Evolutionary conservation across 495 filamentous ascomycete genomes (phyloP), one percentile per base, ranked within the genome.

Genomic region (Penicillium silybi): DNA sequence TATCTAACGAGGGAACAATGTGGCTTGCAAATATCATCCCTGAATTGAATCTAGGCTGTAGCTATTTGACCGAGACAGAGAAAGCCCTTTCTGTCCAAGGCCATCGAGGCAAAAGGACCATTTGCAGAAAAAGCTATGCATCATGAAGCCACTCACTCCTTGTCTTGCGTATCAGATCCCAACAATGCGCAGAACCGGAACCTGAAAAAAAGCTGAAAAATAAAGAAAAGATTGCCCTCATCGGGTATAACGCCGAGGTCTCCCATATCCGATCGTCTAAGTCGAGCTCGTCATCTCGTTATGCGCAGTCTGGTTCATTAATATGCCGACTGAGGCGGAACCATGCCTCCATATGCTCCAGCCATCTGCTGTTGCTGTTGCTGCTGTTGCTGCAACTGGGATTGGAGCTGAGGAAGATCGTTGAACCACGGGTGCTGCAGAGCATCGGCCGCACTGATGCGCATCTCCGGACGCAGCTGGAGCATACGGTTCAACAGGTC

Each of bases 351-450:
- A 58, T 75, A 73, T 13, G 52, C 58, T 8, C 71, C 71, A 16
- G 68, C 54, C 65, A 74, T 70, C 59, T 73, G 67, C 44, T 72
- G 70, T 7, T 29, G 27, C 29, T 32, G 22, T 34, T 73, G 69
- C 46, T 73, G 66, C 39, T 72, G 69, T 56, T 67, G 73, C 50
- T 74, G 78, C 60, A 80, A 68, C 52, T 81, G 77, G 25, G 73
- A 67, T 52, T 79, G 75, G 46, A 80, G 44, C 46, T 75, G 74
- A 6, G 77, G 69, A 34, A 86, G 65, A 64, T 86, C 85, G 53
- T 79, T 71, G 70, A 98, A 98, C 93, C 93, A 98, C 2, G 84
- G 87, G 67, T 98, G 95, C 53, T 82, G 77, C 46, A 97, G 72
- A 4, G 92, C 92, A 50, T 91, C 87, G 50, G 83, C 73, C 9